Conservation (phyloP, 352 stramenopile genomes). For the Phytopythium kandeliae region DNA sequence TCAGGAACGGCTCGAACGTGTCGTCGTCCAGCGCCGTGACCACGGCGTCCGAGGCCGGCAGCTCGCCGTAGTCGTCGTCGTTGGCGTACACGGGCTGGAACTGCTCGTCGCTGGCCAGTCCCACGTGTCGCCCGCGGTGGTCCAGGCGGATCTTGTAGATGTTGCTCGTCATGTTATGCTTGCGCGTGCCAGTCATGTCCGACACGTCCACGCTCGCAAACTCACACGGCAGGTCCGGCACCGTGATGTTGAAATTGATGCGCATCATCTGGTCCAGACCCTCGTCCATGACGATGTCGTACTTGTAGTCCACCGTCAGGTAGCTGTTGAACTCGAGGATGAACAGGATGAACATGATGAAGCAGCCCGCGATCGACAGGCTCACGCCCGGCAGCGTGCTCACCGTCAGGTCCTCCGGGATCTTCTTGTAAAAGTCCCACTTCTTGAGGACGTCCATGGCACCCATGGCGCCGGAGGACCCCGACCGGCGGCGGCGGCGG, state of each 20-base stretch:
- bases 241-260: slow-evolving; percentile 99
- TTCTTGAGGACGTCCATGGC: slow-evolving; percentile 88
- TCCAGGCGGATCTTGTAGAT: slow-evolving; percentile 95
- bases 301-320: slow-evolving; percentile 82
- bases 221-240: slow-evolving; percentile 96
- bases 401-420: slow-evolving; percentile 86
- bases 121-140: slow-evolving; percentile 79
- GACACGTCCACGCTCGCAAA: slow-evolving; percentile 96
- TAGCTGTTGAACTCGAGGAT: slow-evolving; percentile 89
- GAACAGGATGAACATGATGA: slow-evolving; percentile 90
- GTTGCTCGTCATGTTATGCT: slow-evolving; percentile 98
- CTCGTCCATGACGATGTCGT: slow-evolving; percentile 88
- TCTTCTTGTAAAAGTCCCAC: slow-evolving; percentile 92
- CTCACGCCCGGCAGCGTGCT: slow-evolving; percentile 81
- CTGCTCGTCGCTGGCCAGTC: slow-evolving; percentile 86
- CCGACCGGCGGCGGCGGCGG: too few species aligned
- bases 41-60: slow-evolving; percentile 69
- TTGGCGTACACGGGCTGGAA: slow-evolving; percentile 69
- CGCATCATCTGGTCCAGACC: slow-evolving; percentile 81
- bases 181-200: slow-evolving; percentile 96
- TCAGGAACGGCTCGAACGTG: slow-evolving; percentile 91
- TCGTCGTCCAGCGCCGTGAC: slow-evolving; percentile 75
- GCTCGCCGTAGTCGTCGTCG: slow-evolving; percentile 58
- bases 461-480: slow-evolving; percentile 58
- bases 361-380: slow-evolving; percentile 73